Base-by-base conservation (phyloP, 225 moss, liverwort and hornwort species). In the Bryoerythrophyllum caledonicum region DNA sequence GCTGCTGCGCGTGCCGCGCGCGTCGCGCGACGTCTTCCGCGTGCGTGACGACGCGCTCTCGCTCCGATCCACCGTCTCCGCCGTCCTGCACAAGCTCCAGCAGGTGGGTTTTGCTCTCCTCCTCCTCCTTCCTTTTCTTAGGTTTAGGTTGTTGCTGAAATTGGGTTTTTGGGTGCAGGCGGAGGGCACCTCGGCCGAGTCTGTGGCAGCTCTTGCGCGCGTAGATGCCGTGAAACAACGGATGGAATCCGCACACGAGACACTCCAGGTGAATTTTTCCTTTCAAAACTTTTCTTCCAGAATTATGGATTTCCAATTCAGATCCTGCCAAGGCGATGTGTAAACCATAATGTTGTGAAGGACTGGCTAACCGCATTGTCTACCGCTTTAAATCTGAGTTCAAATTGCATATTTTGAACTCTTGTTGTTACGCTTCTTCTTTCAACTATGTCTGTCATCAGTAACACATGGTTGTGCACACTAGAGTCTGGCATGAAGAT, bases 221-320 rank as follows among this genome's bases (percentile, higher is more conserved):
- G 93, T 99, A 21, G 99, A 99, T 84, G 84, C 81, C 55, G 95
- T 99, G 49, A 99, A 99, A 75, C 99, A 95, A 87, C 91, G 99
- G 51, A 95, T 99, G 99, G 99, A 99, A 78, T 95, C 93, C 35
- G 99, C 99, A 17, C 95, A 95, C 63, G 99, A 95, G 82, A 99
- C 95, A 14, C 86, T 99, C 26, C 99, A 97, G 93, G 97, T 93
- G 38, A 41, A 9, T 68, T 37, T 48, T 23, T 56, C 10, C 14
- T 5, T 43, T 44, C 15, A 14, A 15, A 14, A 14, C 15, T 14
- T 44, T 44, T 44, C 43, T 43, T 58, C 16, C 55, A 28, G 35
- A 66, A 27, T 25, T 73, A 26, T 70, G 19, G 6, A 13, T 66
- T 51, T 30, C 8, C 43, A 69, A 38, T 44, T 68, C 38, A 11